Evolutionary conservation across 1,139 yeast species (phyloP).

Genomic region (Yueomyces sp.): DNA sequence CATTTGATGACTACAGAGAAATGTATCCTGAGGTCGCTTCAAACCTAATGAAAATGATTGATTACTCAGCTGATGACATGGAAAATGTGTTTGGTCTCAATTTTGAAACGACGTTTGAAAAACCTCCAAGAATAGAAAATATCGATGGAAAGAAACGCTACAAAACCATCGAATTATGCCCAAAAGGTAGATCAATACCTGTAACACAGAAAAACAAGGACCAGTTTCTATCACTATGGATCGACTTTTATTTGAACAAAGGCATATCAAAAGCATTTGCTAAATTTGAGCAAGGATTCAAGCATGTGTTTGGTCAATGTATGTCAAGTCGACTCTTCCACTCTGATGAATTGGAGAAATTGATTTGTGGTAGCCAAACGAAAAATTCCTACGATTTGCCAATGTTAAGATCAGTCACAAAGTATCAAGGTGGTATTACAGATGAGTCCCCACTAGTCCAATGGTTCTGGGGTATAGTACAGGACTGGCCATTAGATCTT

Average conservation of each 20-base stretch:
- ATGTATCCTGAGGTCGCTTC: conserved; percentile 56
- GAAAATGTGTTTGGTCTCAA: conserved; percentile 33
- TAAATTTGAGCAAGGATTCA: conserved; percentile 59
- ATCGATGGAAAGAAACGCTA: conserved; percentile 7
- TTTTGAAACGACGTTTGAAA: conserved; percentile 35
- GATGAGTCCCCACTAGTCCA: conserved; percentile 30
- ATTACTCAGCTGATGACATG: conserved; percentile 35
- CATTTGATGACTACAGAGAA: conserved; percentile 50
- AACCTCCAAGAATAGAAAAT: conserved; percentile 25
- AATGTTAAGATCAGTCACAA: conserved; percentile 57
- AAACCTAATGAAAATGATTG: conserved; percentile 43
- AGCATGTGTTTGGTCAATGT: conserved; percentile 57
- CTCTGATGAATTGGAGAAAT: conserved; percentile 67
- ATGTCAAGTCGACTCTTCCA: conserved; percentile 67
- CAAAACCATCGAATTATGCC: conserved; percentile 37
- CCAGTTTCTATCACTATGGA: conserved; percentile 50
- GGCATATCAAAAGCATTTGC: conserved; percentile 41
- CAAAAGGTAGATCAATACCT: conserved; percentile 38
- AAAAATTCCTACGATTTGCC: conserved; percentile 45
- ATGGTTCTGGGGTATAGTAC: conserved; percentile 84
- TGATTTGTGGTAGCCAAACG: conserved; percentile 68
- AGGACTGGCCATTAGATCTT: conserved; percentile 29
- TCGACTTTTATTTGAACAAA: conserved; percentile 44
- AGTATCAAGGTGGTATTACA: conserved; percentile 49
- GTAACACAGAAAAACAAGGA: conserved; percentile 49